phyloP scores from a whole-genome alignment of 2,329 filamentous ascomycete species.

The Cladophialophora carrionii region DNA sequence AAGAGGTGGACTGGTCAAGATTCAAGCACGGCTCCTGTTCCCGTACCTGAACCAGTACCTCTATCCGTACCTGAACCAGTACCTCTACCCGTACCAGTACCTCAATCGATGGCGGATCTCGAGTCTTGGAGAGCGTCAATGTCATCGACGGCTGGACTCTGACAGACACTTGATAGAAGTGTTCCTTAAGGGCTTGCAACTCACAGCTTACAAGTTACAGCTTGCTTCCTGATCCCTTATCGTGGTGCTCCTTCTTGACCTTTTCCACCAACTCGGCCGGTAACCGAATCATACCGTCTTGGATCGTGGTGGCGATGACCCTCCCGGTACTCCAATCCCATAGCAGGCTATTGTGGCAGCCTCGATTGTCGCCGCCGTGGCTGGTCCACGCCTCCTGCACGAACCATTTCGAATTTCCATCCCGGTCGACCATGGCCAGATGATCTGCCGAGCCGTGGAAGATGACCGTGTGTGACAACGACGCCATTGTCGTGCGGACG shows the following conservation, averaged over 20 bases:
- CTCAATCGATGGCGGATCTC: not conserved
- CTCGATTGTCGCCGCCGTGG: conserved; percentile 51
- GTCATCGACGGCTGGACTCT: not conserved
- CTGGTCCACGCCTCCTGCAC: conserved; percentile 55
- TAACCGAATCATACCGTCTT: conserved; percentile 55
- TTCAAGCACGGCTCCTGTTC: not conserved
- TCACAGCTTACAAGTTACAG: conserved; percentile 9
- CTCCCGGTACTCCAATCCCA: conserved; percentile 46
- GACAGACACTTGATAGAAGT: not conserved
- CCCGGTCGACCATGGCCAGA: conserved; percentile 48
- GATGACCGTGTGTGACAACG: conserved; percentile 54
- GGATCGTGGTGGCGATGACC: conserved; percentile 54
- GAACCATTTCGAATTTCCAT: conserved; percentile 50
- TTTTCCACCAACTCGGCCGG: conserved; percentile 11
- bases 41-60: too few species aligned
- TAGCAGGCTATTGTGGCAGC: conserved; percentile 52
- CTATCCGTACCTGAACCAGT: too few species aligned
- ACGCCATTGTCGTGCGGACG: conserved; percentile 50
- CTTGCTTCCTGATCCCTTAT: conserved; percentile 1
- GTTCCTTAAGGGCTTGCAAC: not conserved
- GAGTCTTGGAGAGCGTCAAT: not conserved
- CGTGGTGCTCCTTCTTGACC: not conserved
- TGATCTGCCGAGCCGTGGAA: conserved; percentile 51
- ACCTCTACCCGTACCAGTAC: too few species aligned
- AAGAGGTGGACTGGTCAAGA: not conserved